Conservation (phyloP, 140 eudicot genomes). For the Bidens hawaiensis region DNA sequence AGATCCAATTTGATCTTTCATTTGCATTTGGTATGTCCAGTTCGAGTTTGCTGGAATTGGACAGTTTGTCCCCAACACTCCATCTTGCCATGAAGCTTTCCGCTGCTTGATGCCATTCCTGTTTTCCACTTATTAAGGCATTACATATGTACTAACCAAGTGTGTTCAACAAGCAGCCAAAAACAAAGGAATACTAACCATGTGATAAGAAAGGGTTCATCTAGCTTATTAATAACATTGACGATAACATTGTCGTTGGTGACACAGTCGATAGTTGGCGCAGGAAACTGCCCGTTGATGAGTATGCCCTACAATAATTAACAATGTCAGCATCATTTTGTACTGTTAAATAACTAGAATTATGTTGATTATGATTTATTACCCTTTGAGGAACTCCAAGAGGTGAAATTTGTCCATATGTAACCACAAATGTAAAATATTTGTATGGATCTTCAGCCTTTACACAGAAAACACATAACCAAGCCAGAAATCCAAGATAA, state of each 20-base stretch:
- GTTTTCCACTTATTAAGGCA: conserved; percentile 7
- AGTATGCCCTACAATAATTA: conserved; percentile 56
- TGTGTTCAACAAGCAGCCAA: neutral
- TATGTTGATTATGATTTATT: neutral
- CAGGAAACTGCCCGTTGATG: conserved; percentile 80
- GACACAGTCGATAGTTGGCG: conserved; percentile 57
- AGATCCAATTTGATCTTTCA: conserved; percentile 63
- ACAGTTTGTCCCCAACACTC: conserved; percentile 63
- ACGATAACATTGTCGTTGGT: conserved; percentile 80
- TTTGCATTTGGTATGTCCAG: conserved; percentile 55
- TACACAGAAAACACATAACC: conserved; percentile 37
- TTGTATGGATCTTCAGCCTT: conserved; percentile 78
- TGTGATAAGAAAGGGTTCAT: conserved; percentile 75
- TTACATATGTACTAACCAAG: neutral
- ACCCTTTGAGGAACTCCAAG: conserved; percentile 77
- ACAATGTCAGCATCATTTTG: neutral
- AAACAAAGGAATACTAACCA: conserved; percentile 41
- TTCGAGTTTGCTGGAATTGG: conserved; percentile 54
- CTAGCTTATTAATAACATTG: conserved; percentile 65
- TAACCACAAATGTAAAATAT: conserved; percentile 47
- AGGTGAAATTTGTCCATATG: conserved; percentile 63
- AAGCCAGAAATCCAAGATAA: conserved; percentile 50
- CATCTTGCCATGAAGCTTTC: conserved; percentile 69
- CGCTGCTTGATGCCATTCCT: conserved; percentile 64
- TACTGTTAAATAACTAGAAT: neutral